Evolutionary conservation across 1,139 yeast species (phyloP), one percentile per base, ranked within the genome.

Genomic region (Nadsonia starkeyi-henricii): DNA sequence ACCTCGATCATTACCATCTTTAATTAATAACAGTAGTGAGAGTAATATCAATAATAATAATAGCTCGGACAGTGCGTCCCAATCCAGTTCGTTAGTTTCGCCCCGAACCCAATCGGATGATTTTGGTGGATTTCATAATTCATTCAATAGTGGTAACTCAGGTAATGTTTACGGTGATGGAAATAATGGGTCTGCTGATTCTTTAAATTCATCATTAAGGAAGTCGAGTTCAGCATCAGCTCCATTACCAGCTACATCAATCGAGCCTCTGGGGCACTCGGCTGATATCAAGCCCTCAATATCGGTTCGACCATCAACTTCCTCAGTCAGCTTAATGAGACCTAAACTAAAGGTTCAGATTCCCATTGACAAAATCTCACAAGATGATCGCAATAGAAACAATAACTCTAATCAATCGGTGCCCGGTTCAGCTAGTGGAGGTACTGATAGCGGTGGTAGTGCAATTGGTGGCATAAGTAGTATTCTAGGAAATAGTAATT

Each of bases 341-440:
- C 72, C 72, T 9, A 65, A 66, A 48, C 60, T 68, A 33, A 68
- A 65, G 52, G 69, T 68, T 15, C 67, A 63, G 48, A 68, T 68
- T 42, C 72, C 72, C 1, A 45, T 45, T 9, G 48, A 46, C n/a
- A 46, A 46, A 18, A 28, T 42, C 8, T 42, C 41, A 17, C 41
- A 17, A 8, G 13, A 12, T 37, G 20, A 37, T 5, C 20, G 20
- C 9, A 19, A 37, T 37, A 4, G 20, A 17, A 17, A 12, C n/a
- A 12, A 30, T 37, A 17, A 5, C 12, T 8, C 20, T 37, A 37
- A 37, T 37, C 41, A 37, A 17, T 37, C 20, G 47, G 5, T 33
- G 47, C 20, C 49, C 52, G 13, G 60, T 50, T 20, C 51, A 51
- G 36, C 44, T 43, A 37, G 41, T 44, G 1, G 50, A 47, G 13